These are phyloP conservation scores for Fusarium dimerum DNA, from an alignment of 2,329 filamentous ascomycete genomes.

Conservation along the genomic window DNA sequence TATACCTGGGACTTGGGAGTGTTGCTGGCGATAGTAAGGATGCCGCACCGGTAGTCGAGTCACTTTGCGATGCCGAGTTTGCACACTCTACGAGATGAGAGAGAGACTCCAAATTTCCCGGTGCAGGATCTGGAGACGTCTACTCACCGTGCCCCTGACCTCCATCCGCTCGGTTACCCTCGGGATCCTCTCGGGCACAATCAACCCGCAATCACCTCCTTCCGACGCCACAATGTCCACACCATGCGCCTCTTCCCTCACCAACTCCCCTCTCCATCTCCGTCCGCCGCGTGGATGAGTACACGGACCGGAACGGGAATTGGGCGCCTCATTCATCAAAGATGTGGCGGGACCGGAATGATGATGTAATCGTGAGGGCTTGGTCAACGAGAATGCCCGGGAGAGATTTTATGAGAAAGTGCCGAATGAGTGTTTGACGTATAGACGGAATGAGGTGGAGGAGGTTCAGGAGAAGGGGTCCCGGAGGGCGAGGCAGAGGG, in stretches of 20 bases:
- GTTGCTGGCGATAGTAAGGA: constrained; percentile 39
- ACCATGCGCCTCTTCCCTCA: constrained; percentile 46
- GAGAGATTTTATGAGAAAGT: constrained; percentile 55
- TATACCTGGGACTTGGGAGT: rapidly evolving
- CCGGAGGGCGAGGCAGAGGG: constrained; percentile 29
- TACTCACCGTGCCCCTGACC: constrained; percentile 59
- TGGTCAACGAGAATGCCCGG: constrained; percentile 55
- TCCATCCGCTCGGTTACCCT: constrained; percentile 58
- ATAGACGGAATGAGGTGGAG: constrained; percentile 48
- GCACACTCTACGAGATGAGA: constrained; percentile 67
- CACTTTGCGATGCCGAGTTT: constrained; percentile 61
- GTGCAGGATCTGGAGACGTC: constrained; percentile 44
- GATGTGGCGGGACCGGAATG: constrained; percentile 41
- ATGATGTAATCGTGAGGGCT: constrained; percentile 44
- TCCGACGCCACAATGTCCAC: constrained; percentile 49
- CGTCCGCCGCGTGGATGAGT: constrained; percentile 37
- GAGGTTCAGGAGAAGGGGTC: constrained; percentile 33
- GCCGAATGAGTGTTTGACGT: constrained; percentile 56
- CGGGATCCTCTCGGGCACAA: constrained; percentile 51
- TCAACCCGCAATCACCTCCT: constrained; percentile 58
- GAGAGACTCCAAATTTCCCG: constrained; percentile 57
- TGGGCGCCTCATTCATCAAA: constrained; percentile 58
- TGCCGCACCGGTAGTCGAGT: constrained; percentile 63
- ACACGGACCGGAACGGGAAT: constrained; percentile 35
- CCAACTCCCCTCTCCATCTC: constrained; percentile 35